Evolutionary conservation across 257 asterid genomes (phyloP).

Genomic region (Solanum medicagineum): DNA sequence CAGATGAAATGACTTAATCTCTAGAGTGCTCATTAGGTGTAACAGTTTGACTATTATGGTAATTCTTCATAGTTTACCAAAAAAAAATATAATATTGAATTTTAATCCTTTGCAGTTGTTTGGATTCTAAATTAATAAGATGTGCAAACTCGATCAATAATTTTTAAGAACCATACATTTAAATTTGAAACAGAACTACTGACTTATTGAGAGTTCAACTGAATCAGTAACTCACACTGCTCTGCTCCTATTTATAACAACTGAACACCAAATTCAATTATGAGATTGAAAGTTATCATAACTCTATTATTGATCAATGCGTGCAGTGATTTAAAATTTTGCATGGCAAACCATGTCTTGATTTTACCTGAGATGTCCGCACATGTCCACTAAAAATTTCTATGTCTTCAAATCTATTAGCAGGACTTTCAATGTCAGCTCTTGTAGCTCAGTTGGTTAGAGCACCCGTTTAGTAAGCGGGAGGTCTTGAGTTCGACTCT

Average conservation of each 20-base stretch:
- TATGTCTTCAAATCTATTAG: too few relatives aligned
- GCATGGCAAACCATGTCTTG: not conserved
- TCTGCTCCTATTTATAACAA: not conserved
- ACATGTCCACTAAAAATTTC: too few relatives aligned
- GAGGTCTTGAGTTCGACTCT: conserved; percentile 97
- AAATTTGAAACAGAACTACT: not conserved
- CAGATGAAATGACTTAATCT: too few relatives aligned
- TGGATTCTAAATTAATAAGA: not conserved
- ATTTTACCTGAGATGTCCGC: not conserved
- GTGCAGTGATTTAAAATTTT: not conserved
- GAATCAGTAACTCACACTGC: not conserved
- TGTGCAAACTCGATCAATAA: not conserved
- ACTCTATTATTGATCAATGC: not conserved
- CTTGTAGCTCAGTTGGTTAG: conserved; percentile 97
- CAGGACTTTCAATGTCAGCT: conserved; percentile 2
- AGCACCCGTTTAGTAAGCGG: conserved; percentile 99
- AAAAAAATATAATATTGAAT: not conserved
- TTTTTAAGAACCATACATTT: not conserved
- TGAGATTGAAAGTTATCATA: not conserved
- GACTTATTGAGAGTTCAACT: not conserved
- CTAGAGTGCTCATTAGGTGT: too few relatives aligned
- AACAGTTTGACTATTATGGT: too few relatives aligned
- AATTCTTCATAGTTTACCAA: too few relatives aligned
- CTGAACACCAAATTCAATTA: not conserved
- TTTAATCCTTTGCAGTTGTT: not conserved